Conservation (phyloP, 73 alveolate species). For the Blepharisma stoltei region DNA sequence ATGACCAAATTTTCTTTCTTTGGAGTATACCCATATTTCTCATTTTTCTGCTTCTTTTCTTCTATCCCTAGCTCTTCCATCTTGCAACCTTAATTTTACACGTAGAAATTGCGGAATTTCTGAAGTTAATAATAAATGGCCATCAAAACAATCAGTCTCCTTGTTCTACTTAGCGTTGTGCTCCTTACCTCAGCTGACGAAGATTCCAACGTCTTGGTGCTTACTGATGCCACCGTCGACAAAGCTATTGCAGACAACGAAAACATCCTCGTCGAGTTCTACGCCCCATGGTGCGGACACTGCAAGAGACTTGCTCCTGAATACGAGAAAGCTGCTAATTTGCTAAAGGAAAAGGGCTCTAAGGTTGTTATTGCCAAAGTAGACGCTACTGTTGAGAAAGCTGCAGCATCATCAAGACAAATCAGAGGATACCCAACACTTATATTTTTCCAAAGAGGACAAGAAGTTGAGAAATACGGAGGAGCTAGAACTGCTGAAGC, state of each 20-base stretch:
- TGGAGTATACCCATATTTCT: too few species aligned
- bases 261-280: conserved; percentile 47
- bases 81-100: too few species aligned
- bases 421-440: conserved; percentile 96
- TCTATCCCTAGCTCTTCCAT: too few species aligned
- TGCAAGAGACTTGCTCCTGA: conserved; percentile 97
- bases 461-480: conserved; percentile 8
- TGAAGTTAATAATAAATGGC: too few species aligned
- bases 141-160: too few species aligned
- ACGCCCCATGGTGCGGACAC: conserved; percentile 95
- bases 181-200: background rate
- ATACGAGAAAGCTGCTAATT: conserved; percentile 89
- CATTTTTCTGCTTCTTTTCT: too few species aligned
- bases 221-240: conserved; percentile 14
- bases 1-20: too few species aligned
- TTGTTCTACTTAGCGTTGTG: too few species aligned
- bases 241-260: background rate
- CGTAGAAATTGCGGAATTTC: too few species aligned
- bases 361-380: conserved; percentile 82
- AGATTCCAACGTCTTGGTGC: conserved; percentile 1
- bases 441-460: background rate
- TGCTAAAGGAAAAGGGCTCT: conserved; percentile 67
- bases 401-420: conserved; percentile 76
- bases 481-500: conserved; percentile 29
- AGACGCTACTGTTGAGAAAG: conserved; percentile 88